Evolutionary conservation across 2,329 filamentous ascomycete species (phyloP), one percentile per base, ranked within the genome.

Genomic region (Aspergillus nomiae): DNA sequence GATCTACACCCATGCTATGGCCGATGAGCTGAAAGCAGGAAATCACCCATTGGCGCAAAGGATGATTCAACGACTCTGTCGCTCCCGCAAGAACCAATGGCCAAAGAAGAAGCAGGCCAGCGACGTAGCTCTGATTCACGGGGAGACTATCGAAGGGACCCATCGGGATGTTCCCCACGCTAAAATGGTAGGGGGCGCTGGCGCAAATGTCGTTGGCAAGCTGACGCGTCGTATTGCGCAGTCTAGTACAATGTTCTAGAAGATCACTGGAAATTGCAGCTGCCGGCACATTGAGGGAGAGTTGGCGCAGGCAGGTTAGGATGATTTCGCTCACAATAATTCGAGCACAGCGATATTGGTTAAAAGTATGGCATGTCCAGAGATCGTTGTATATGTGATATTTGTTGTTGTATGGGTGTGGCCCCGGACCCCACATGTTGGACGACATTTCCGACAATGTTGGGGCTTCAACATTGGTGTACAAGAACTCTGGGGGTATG

Each of bases 291-390:
- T 63, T 64, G 30, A 67, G 58, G 6, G 70, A 70, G 8, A 77
- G 64, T 57, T 70, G 65, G 12, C 68, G 63, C 30, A 77, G 68
- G 16, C 69, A 73, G 19, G 65, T 69, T 2, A 76, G 72, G 14
- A 89, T 80, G 48, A 81, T 77, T 64, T 87, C 81, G 69, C 81
- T 83, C 19, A 82, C 70, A 11, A 88, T 73, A 28, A 87, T 83
- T n/a, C 85, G 83, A 8, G 81, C 80, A 80, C 85, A 87, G 28
- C 87, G 85, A 67, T 85, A 87, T 66, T 88, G 83, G 63, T 85
- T 86, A 85, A 85, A 89, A 46, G 85, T 79, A 28, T 84, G 81
- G 10, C 83, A 84, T 21, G 81, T 76, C 80, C 83, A 86, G 60
- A 86, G 81, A 64, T 84, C 82, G 19, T 74, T 73, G 67, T 89